Evolutionary conservation across 495 filamentous ascomycete species (phyloP).

Genomic region (Wilcoxina mikolae): DNA sequence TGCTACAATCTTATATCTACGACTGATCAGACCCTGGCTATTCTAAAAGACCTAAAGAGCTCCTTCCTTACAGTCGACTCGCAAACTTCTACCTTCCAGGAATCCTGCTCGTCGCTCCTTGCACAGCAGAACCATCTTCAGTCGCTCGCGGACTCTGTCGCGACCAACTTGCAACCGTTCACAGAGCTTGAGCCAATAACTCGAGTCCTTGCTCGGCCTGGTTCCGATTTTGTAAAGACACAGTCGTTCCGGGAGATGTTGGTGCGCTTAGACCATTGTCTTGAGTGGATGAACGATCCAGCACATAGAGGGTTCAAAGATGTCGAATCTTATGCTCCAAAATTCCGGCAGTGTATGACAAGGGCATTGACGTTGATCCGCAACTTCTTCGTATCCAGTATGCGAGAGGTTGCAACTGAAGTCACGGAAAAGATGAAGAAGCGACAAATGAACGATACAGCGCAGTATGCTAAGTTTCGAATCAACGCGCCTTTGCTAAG

Average conservation of each 20-base stretch:
- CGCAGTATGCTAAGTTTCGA: conserved; percentile 64
- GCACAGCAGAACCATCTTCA: conserved; percentile 62
- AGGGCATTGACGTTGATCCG: conserved; percentile 66
- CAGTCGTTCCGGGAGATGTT: conserved; percentile 77
- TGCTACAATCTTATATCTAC: conserved; percentile 63
- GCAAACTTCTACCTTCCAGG: conserved; percentile 80
- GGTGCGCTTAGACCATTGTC: conserved; percentile 66
- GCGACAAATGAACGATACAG: conserved; percentile 58
- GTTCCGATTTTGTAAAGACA: conserved; percentile 70
- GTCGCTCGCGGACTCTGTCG: conserved; percentile 62
- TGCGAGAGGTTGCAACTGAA: conserved; percentile 54
- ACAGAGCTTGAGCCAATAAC: conserved; percentile 82
- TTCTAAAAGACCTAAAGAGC: conserved; percentile 59
- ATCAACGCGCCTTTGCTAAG: conserved; percentile 33
- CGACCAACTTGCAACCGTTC: conserved; percentile 78
- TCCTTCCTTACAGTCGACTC: conserved; percentile 75
- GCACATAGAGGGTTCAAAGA: conserved; percentile 65
- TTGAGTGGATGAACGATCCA: conserved; percentile 37
- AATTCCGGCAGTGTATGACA: conserved; percentile 55
- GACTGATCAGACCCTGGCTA: conserved; percentile 54
- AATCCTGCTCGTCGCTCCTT: conserved; percentile 75
- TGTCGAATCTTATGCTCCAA: conserved; percentile 61
- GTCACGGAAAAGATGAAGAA: conserved; percentile 56
- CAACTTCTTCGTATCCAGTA: conserved; percentile 62
- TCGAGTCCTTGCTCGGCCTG: conserved; percentile 76